Evolutionary conservation across 169 alveolate genomes (phyloP), one percentile per base, ranked within the genome.

Genomic region (Plasmodium ovale): DNA sequence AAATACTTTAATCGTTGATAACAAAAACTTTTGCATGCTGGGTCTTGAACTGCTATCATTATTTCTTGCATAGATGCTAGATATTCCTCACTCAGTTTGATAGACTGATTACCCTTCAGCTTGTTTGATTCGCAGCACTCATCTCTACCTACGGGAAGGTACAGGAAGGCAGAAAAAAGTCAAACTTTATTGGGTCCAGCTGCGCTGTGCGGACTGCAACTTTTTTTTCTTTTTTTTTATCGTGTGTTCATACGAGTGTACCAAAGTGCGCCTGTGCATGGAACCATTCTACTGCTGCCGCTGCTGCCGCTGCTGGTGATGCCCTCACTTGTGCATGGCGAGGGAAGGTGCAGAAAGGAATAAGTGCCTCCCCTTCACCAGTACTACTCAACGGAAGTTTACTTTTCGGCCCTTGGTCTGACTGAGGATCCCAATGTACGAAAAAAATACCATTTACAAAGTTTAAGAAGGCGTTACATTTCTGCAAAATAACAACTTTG

Each of bases 1-100:
- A 94, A 85, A 44, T 88, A 92, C 39, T 93, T 89, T 10, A 94
- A 60, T 51, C 96, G 42, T 65, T 85, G 89, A 56, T 92, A 89
- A 12, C 95, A 88, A 72, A 92, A 94, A 47, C 94, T 85, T 72
- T 94, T 94, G 9, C 91, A 91, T 39, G 92, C 92, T 19, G 95
- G 96, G 29, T 77, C 89, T 21, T 77, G 89, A 12, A 64, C 89
- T 37, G 54, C 77, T 25, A 16, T 27, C 89, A 77, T 77, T 44
- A 77, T 60, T 62, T 42, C 54, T 64, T 77, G 69, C 4, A 62
- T 62, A 19, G 82, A 29, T 44, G 51, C n/a, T 47, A 77, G 39
- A 68, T 44, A 77, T 29, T 77, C 89, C 19, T 42, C 79, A 16
- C 82, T 47, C 27, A 79, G 19, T 37, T 77, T 77, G 27, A 77